Percentiles rank a stretch among this genome's conserved stretches.
These are phyloP conservation scores for Histomonas meleagridis DNA, from an alignment of 208 protist species.

Conservation along the genomic window DNA sequence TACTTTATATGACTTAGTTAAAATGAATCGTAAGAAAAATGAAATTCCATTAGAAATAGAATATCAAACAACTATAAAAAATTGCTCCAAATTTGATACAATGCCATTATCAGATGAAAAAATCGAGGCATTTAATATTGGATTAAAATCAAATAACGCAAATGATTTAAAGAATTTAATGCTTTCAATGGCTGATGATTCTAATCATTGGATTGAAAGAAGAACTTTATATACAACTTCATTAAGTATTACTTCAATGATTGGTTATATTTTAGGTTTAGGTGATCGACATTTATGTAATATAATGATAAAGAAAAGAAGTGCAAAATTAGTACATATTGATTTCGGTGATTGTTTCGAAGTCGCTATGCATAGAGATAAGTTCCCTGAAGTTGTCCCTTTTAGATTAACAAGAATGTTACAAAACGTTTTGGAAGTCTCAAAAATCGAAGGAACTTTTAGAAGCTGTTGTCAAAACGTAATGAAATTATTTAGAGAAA, in stretches of 20 bases:
- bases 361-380: not conserved
- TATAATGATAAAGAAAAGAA: constrained; percentile 19
- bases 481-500: not conserved
- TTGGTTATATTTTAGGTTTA: constrained; percentile 6
- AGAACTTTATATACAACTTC: not conserved
- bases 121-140: not conserved
- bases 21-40: not conserved
- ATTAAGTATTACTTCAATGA: not conserved
- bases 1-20: not conserved
- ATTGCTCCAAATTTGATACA: not conserved
- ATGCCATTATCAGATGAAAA: not conserved
- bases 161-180: not conserved
- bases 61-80: not conserved
- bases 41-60: not conserved
- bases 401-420: constrained; percentile 35
- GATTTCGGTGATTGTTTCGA: constrained; percentile 35
- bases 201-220: constrained; percentile 3
- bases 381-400: constrained; percentile 15
- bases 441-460: not conserved
- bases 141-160: not conserved
- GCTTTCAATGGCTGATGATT: not conserved
- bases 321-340: constrained; percentile 3
- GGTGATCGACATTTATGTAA: constrained; percentile 28
- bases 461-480: not conserved
- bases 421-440: not conserved